Conservation (phyloP, 306 rosid genomes). For the Dryas octopetala region DNA sequence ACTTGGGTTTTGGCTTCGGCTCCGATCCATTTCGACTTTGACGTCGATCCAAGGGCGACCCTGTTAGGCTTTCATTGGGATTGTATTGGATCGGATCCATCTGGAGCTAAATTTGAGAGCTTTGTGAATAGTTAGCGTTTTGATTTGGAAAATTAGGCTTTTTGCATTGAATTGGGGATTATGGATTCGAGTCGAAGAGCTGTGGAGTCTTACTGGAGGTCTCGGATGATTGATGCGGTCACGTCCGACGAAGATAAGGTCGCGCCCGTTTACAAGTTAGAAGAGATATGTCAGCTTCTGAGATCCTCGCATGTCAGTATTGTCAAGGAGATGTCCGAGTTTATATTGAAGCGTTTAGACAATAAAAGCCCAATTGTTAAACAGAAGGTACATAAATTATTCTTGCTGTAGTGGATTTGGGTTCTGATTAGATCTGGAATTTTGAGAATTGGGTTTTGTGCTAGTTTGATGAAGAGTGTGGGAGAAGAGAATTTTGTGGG, state of each 20-base stretch:
- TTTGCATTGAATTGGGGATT: constrained; percentile 18
- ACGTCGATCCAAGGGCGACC: constrained; percentile 5
- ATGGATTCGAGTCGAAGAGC: constrained; percentile 99
- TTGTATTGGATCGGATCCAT: constrained; percentile 26
- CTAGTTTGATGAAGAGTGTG: not conserved
- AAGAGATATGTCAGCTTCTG: constrained; percentile 79
- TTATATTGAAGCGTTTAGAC: constrained; percentile 77
- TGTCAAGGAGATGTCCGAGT: constrained; percentile 87
- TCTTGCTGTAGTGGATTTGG: not conserved
- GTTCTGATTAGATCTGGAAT: not conserved
- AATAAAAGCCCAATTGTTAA: constrained; percentile 91
- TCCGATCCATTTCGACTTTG: constrained; percentile 11
- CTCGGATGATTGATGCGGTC: constrained; percentile 80
- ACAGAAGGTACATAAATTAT: constrained; percentile 73
- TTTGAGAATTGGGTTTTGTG: not conserved
- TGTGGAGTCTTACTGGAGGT: constrained; percentile 95
- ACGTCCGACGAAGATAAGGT: constrained; percentile 95
- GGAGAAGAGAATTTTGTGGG: not conserved
- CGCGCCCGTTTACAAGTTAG: constrained; percentile 86
- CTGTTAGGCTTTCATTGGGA: not conserved
- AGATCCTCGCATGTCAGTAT: constrained; percentile 86
- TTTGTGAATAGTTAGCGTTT: constrained; percentile 17
- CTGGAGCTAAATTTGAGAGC: constrained; percentile 6
- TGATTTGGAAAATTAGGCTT: not conserved
- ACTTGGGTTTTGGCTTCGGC: not conserved